These are phyloP conservation scores for rapeseed (Brassica napus) DNA, from an alignment of 345 rosid genomes.

Conservation along the genomic window Da-Ae NC_063442.1:4964501-4965000, in stretches of 20 bases:
- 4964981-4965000: neutral
- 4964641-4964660: conserved; percentile 13
- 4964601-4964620: conserved; percentile 16
- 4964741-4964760: neutral
- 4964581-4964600: neutral
- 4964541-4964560: no score
- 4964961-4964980: no score
- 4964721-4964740: neutral
- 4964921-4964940: neutral
- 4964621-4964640: conserved; percentile 20
- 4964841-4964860: neutral
- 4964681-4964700: no score
- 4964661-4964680: conserved; percentile 14
- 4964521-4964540: conserved; percentile 5
- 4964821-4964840: neutral
- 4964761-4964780: neutral
- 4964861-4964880: neutral
- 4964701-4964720: neutral
- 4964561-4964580: no score
- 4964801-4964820: neutral
- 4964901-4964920: neutral
- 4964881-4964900: neutral
- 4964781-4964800: neutral
- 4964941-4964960: no score
- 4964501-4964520: neutral